phyloP scores from a whole-genome alignment of 2,329 filamentous ascomycete species.

The Harringtonia lauricola region DNA sequence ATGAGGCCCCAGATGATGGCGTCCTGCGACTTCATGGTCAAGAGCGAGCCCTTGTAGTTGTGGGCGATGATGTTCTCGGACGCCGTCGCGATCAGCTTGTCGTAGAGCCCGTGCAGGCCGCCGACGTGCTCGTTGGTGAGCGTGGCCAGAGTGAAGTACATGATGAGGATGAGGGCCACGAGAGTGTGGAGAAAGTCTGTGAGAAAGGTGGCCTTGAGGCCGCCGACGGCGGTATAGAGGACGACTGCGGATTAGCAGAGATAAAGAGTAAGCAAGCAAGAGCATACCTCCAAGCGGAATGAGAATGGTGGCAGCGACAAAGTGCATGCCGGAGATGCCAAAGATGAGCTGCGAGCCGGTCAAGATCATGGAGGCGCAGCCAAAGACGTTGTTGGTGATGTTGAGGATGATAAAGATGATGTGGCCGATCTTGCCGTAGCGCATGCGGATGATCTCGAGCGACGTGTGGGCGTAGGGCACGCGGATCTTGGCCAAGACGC shows the following conservation, averaged over 20 bases:
- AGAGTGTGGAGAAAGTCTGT: conserved; percentile 29
- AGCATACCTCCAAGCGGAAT: no score
- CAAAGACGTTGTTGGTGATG: conserved; percentile 27
- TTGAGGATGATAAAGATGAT: conserved; percentile 27
- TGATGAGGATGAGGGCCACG: conserved; percentile 25
- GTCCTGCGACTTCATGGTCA: conserved; percentile 24
- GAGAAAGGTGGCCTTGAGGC: conserved; percentile 27
- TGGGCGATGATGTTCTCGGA: conserved; percentile 19
- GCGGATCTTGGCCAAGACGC: conserved; percentile 31
- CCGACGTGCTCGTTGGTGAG: conserved; percentile 21
- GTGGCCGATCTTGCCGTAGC: conserved; percentile 26
- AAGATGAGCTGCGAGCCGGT: no score
- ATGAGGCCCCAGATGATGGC: conserved; percentile 30
- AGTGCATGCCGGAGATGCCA: no score
- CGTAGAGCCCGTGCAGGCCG: conserved; percentile 23
- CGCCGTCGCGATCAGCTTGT: conserved; percentile 22
- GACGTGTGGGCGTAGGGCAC: conserved; percentile 29
- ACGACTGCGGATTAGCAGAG: no score
- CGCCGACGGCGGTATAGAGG: conserved; percentile 27
- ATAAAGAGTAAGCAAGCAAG: no score
- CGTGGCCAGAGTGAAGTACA: conserved; percentile 24
- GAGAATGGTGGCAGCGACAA: no score
- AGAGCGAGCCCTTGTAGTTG: conserved; percentile 23
- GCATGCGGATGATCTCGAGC: conserved; percentile 26
- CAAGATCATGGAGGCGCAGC: conserved; percentile 26